A percentile compares a stretch with the other conserved stretches of the same genome.
phyloP scores from a whole-genome alignment of 2,329 filamentous ascomycete genomes.

The Botrytis galanthina region DNA sequence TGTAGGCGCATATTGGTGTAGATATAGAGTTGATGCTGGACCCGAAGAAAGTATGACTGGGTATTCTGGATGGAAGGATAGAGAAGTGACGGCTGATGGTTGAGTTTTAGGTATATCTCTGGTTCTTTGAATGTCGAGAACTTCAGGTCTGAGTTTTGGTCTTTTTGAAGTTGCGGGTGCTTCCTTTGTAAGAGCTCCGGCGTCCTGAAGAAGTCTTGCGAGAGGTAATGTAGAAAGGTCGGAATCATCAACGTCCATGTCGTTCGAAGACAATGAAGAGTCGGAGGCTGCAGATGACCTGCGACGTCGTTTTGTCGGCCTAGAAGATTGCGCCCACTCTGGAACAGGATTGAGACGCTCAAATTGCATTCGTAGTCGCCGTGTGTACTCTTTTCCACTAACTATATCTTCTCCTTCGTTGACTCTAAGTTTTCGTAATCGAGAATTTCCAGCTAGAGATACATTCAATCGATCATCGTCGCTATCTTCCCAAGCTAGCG shows the following conservation, averaged over 20 bases:
- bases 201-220: constrained; percentile 74
- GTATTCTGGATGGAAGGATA: constrained; percentile 86
- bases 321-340: constrained; percentile 55
- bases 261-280: constrained; percentile 41
- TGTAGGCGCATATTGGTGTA: constrained; percentile 82
- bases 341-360: constrained; percentile 58
- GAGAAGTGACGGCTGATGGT: constrained; percentile 74
- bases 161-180: constrained; percentile 53
- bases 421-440: constrained; percentile 78
- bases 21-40: constrained; percentile 76
- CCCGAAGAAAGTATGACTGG: constrained; percentile 89
- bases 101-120: constrained; percentile 81
- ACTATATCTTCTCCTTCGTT: constrained; percentile 83
- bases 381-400: constrained; percentile 80
- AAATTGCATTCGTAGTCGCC: constrained; percentile 76
- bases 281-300: constrained; percentile 50
- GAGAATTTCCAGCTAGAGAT: constrained; percentile 72
- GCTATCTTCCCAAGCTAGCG: constrained; percentile 85
- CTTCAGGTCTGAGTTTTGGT: constrained; percentile 78
- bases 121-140: constrained; percentile 84
- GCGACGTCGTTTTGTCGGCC: constrained; percentile 50
- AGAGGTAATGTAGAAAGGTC: constrained; percentile 72
- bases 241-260: constrained; percentile 54
- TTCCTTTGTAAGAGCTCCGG: constrained; percentile 58
- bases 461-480: constrained; percentile 87